Evolutionary conservation across 345 rosid genomes (phyloP).

Genomic region (Arabis hirsuta): DNA sequence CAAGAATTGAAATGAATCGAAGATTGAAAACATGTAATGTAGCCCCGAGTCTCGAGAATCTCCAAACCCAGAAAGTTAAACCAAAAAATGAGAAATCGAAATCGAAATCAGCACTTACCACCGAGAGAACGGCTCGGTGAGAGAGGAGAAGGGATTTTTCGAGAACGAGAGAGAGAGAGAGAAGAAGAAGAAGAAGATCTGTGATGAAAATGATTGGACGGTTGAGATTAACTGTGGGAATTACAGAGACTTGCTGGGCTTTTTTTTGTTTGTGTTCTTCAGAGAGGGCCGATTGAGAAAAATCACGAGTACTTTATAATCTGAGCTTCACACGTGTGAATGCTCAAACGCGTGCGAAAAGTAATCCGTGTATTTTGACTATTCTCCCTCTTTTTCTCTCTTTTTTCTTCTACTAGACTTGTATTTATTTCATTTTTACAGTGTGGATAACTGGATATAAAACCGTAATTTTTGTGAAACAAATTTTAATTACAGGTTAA

Average conservation of each 20-base stretch:
- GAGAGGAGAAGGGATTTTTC: slow-evolving; percentile 25
- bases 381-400: not conserved
- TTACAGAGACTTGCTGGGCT: slow-evolving; percentile 35
- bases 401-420: not conserved
- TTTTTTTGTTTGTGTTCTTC: slow-evolving; percentile 1
- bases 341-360: slow-evolving; percentile 18
- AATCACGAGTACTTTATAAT: slow-evolving; percentile 18
- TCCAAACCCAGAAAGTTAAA: not conserved
- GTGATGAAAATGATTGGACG: slow-evolving; percentile 36
- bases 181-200: slow-evolving; percentile 28
- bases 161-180: slow-evolving; percentile 19
- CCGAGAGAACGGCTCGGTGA: slow-evolving; percentile 40
- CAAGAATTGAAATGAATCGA: slow-evolving; percentile 9
- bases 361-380: not conserved
- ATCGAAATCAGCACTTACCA: slow-evolving; percentile 29
- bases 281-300: slow-evolving; percentile 21
- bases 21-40: slow-evolving; percentile 28
- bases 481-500: not conserved
- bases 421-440: not conserved
- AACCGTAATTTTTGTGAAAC: not conserved
- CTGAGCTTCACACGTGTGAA: slow-evolving; percentile 28
- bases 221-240: slow-evolving; percentile 31
- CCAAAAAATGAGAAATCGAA: not conserved
- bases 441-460: not conserved
- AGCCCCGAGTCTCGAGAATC: slow-evolving; percentile 17